Conservation (phyloP, 176 grass and related monocot species). For the Ampelocalamus luodianensis region DNA sequence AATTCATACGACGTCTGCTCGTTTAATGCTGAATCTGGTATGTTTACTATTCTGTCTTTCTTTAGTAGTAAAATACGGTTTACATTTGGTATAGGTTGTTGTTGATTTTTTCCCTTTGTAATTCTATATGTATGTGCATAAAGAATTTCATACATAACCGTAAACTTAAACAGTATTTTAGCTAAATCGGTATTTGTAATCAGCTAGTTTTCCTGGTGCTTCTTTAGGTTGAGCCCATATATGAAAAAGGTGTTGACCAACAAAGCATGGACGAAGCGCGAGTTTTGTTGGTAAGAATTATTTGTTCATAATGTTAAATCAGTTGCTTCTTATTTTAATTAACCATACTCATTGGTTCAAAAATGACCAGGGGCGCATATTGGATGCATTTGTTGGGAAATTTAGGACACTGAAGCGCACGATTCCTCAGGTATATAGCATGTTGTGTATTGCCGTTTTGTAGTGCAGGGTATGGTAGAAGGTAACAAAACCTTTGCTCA, state of each 20-base stretch:
- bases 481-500: background rate
- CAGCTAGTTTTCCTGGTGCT: constrained; percentile 38
- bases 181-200: constrained; percentile 16
- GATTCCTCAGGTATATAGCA: constrained; percentile 77
- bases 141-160: background rate
- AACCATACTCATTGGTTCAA: constrained; percentile 23
- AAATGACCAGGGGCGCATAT: constrained; percentile 81
- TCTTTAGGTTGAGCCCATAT: constrained; percentile 94
- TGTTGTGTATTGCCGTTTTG: constrained; percentile 13
- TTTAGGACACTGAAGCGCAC: constrained; percentile 91
- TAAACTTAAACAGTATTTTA: constrained; percentile 35
- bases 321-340: constrained; percentile 25
- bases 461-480: background rate
- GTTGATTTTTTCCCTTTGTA: constrained; percentile 23
- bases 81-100: constrained; percentile 7
- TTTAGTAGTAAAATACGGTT: constrained; percentile 31
- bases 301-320: constrained; percentile 13
- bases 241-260: constrained; percentile 95
- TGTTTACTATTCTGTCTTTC: constrained; percentile 43
- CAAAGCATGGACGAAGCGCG: constrained; percentile 97
- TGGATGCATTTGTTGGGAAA: constrained; percentile 98
- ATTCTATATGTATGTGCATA: constrained; percentile 28
- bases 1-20: constrained; percentile 97
- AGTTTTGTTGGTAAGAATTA: constrained; percentile 77
- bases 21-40: constrained; percentile 99